Evolutionary conservation across 2,329 filamentous ascomycete species (phyloP), one percentile per base, ranked within the genome.

Genomic region (Xylaria sp.): DNA sequence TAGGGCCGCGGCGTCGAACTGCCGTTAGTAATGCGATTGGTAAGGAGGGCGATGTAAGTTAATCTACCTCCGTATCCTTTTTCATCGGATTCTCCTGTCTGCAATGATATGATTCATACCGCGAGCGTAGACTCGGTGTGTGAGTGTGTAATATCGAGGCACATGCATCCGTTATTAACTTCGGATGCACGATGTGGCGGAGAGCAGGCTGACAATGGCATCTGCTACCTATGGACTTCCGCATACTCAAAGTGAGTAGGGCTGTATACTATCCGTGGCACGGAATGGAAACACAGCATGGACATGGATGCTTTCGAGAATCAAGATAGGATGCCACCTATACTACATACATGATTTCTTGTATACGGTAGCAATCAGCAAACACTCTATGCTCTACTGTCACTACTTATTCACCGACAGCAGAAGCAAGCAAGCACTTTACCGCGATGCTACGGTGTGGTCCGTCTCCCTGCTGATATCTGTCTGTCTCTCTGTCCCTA

Each of bases 271-370:
- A 28, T 9, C 20, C 8, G 55, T 46, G 55, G 39, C 18, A 46
- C 56, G 31, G 23, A 18, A 28, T 13, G 56, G 39, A 7, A 36
- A 18, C 56, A 46, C 56, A 48, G 23, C 56, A 58, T 31, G 15
- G 36, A 43, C 39, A 58, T 39, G 52, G 52, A 56, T 39, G 8
- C 9, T 39, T 56, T 23, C 49, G n/a, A n/a, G 55, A 28, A 57
- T 28, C 5, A 12, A 10, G 33, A 54, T 31, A 43, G 36, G 23
- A 57, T 57, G 55, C n/a, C 55, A 10, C 55, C 2, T 18, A n/a
- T 20, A 28, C 41, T 10, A 31, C 20, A n/a, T 41, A 8, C 13
- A 25, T n/a, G 18, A 15, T 5, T 39, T 8, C 41, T 15, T 28
- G 18, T 13, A 56, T 56, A 39, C 13, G 33, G 33, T n/a, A 41